Base-by-base conservation (phyloP, 2,329 filamentous ascomycete genomes). In the Xylaria sp. region DNA sequence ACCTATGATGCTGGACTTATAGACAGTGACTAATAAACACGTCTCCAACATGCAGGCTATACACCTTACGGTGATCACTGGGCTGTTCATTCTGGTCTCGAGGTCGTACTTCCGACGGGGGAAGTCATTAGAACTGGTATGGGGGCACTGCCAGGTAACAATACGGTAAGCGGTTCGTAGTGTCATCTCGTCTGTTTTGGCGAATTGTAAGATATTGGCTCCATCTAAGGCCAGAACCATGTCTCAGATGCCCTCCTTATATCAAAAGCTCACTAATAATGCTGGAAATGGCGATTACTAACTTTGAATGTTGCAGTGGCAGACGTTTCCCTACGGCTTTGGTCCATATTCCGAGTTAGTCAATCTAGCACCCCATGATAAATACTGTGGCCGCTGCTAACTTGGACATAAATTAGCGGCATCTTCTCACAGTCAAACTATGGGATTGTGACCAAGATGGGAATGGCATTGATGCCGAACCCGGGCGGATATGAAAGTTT, bases 401-500 rank as follows among this genome's bases (percentile, higher is more conserved):
- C 54, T 11, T 54, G n/a, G 13, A 27, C 13, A 13, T 53, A 13
- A n/a, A 33, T 22, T 36, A 78, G 76, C 69, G 81, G 81, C 1
- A 79, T 85, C 0, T 86, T 86, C 69, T 79, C 81, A 0, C 83
- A 86, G 68, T 82, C 80, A 0, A 85, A 85, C 57, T 80, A 83
- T 10, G 83, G 83, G 11, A 81, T 86, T 27, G 83, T 85, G 1
- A 84, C 82, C 3, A 85, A 86, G 74, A 84, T 86, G 78, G 84
- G 84, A 0, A 80, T 86, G 69, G 75, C 75, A 76, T 77, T 87
- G 38, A 86, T 87, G 85, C 81, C 82, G 1, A 84, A 85, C 51
- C 83, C 83, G 0, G 83, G 80, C 10, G 83, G 82, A 1, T 82
- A 83, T 66, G 81, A 85, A 56, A 76, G 75, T 55, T 79, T 77